phyloP scores from a whole-genome alignment of 352 stramenopile species.

The Pythium dissotocum region DNA sequence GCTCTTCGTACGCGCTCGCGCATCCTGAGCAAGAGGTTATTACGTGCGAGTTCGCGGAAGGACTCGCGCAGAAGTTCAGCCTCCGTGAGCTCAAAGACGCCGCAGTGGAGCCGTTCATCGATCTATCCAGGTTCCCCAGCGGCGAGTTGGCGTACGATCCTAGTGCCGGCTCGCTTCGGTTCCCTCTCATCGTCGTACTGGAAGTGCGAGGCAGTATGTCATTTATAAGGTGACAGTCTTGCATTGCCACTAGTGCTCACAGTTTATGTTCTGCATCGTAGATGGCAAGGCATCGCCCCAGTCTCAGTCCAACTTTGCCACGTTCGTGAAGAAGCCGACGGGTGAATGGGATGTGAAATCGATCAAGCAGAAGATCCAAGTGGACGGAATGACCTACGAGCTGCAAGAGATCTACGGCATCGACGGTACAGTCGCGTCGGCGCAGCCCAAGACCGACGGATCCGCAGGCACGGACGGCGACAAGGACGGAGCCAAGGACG shows the following conservation, averaged over 20 bases:
- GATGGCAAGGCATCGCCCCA: slow-evolving; percentile 37
- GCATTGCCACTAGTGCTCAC: neutral
- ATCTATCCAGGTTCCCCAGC: slow-evolving; percentile 41
- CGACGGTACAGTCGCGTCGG: slow-evolving; percentile 57
- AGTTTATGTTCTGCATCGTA: neutral
- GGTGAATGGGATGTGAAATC: slow-evolving; percentile 64
- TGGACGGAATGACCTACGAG: slow-evolving; percentile 78
- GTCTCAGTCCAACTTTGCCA: slow-evolving; percentile 81
- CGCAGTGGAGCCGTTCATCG: slow-evolving; percentile 23
- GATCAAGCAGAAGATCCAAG: slow-evolving; percentile 83
- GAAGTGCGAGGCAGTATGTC: slow-evolving; percentile 53
- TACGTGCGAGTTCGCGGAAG: slow-evolving; percentile 45
- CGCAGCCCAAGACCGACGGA: slow-evolving; percentile 35
- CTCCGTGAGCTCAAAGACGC: slow-evolving; percentile 29
- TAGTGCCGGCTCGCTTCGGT: slow-evolving; percentile 35
- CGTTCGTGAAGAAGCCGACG: slow-evolving; percentile 52
- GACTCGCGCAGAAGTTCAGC: slow-evolving; percentile 56
- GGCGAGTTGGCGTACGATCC: slow-evolving; percentile 51
- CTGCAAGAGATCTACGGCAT: slow-evolving; percentile 90
- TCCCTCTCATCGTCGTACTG: slow-evolving; percentile 72
- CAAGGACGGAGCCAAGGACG: slow-evolving; percentile 28
- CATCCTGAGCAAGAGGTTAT: slow-evolving; percentile 47
- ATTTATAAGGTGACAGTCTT: neutral
- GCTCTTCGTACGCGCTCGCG: slow-evolving; percentile 57
- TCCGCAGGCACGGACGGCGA: slow-evolving; percentile 1